Percentiles rank a stretch among this genome's conserved stretches.
Evolutionary conservation across 2,329 filamentous ascomycete genomes (phyloP).

Genomic region (Chaetoscypha palmicola): DNA sequence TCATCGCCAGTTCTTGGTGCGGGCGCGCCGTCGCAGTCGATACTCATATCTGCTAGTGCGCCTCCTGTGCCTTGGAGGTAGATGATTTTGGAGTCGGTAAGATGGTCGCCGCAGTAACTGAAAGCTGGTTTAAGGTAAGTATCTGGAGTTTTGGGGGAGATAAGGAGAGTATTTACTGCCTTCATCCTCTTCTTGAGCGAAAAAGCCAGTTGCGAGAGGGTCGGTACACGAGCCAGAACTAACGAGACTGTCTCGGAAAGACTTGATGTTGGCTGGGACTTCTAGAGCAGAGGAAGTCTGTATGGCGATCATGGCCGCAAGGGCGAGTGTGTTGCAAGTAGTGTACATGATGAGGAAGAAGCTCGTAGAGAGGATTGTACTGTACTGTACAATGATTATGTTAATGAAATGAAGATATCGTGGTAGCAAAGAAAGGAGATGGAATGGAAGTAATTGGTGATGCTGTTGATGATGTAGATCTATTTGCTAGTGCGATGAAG

Average conservation of each 20-base stretch:
- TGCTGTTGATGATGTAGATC: too few relatives aligned
- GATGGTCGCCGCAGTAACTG: constrained; percentile 42
- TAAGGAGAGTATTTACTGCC: constrained; percentile 29
- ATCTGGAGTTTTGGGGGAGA: not conserved
- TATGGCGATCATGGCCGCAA: constrained; percentile 1
- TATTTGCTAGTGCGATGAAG: too few relatives aligned
- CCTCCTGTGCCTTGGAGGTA: constrained; percentile 40
- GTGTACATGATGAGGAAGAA: too few relatives aligned
- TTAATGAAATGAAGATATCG: too few relatives aligned
- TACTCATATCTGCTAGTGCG: constrained; percentile 47
- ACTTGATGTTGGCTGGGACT: constrained; percentile 36
- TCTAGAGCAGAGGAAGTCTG: constrained; percentile 13
- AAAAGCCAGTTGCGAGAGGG: constrained; percentile 35
- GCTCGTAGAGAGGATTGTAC: too few relatives aligned
- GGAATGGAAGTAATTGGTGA: too few relatives aligned
- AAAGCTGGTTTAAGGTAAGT: constrained; percentile 18
- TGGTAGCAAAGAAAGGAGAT: too few relatives aligned
- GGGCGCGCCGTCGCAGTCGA: constrained; percentile 51
- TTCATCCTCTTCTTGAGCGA: constrained; percentile 33
- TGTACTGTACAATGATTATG: too few relatives aligned
- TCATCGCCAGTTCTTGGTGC: constrained; percentile 36
- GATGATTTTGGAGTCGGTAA: constrained; percentile 35
- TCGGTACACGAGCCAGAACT: constrained; percentile 34
- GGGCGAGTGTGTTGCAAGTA: constrained; percentile 1
- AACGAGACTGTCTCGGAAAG: constrained; percentile 37